Conservation (phyloP, 2,329 filamentous ascomycete species). For the Phaeosphaeria sp. region DNA sequence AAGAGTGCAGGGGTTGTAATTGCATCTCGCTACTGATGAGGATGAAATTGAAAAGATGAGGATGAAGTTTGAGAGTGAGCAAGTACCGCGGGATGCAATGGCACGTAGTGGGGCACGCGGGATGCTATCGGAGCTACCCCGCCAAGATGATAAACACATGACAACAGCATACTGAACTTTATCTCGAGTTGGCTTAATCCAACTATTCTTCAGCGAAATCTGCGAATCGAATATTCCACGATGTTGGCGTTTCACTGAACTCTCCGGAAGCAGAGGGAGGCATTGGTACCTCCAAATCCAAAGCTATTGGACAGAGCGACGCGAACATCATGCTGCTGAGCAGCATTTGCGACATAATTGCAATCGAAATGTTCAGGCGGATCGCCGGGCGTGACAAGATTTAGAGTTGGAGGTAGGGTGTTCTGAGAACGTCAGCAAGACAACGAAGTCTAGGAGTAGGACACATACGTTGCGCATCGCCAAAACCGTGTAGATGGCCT, state of each 20-base stretch:
- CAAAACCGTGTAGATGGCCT: constrained; percentile 84
- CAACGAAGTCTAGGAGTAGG: not conserved
- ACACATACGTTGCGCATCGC: constrained; percentile 75
- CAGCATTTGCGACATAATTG: constrained; percentile 79
- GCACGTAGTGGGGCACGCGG: constrained; percentile 24
- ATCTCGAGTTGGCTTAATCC: not conserved
- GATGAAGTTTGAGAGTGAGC: constrained; percentile 4
- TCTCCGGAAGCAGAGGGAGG: constrained; percentile 78
- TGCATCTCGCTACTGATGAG: too few species aligned
- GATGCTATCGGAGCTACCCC: constrained; percentile 22
- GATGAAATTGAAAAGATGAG: too few species aligned
- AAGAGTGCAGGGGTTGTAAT: too few species aligned
- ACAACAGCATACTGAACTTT: not conserved
- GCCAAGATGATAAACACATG: constrained; percentile 25
- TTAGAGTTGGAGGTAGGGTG: constrained; percentile 83
- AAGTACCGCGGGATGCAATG: constrained; percentile 20
- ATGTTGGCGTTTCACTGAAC: constrained; percentile 23
- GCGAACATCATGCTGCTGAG: constrained; percentile 74
- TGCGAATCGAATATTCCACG: not conserved
- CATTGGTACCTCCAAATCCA: constrained; percentile 96
- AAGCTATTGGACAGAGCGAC: constrained; percentile 94
- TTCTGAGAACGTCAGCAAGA: constrained; percentile 61
- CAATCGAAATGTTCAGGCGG: constrained; percentile 72
- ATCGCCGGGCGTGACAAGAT: constrained; percentile 69
- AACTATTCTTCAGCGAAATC: not conserved